Base-by-base conservation (phyloP, 2,329 filamentous ascomycete species). In the Aspergillus terreus region DNA sequence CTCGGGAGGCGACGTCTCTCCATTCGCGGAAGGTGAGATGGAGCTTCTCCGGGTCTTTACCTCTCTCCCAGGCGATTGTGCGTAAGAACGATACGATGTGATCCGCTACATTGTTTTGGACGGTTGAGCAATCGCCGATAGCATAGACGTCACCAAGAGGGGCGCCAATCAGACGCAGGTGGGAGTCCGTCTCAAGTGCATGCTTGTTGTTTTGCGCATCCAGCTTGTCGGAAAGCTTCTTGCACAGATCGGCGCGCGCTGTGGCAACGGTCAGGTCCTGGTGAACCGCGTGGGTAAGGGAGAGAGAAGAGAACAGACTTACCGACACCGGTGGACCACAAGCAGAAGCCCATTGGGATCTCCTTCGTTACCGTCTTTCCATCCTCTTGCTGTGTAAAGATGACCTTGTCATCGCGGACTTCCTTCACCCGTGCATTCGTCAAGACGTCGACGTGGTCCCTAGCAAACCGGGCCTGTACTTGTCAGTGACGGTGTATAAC, bases 21-120 rank as follows among this genome's bases (percentile, higher is more conserved):
- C 94, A 99, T 75, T 97, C 91, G 25, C 78, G 76, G 73, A 96
- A 99, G 47, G 84, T 87, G 35, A 99, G 82, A 41, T 92, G 84
- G 52, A 97, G 80, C n/a, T 84, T 88, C 68, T 95, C 85, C 0
- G 92, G 92, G 63, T 97, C 88, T 63, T 88, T 87, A 68, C 92
- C 92, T 58, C 88, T 90, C 71, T 96, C 92, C 85, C 88, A 96
- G 9, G 94, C 91, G 2, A 95, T 80, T 14, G 85, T 90, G 55
- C 91, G 90, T 10, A 99, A 81, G 74, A 97, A 99, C 17, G 84
- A 87, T 44, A 96, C 81, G 62, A 99, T 86, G 73, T 96, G 87
- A 65, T 95, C 90, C 3, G 92, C 89, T 2, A 97, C 80, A 62
- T 99, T 99, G 77, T 99, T 99, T 67, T 99, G 95, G 0, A 99